These are phyloP conservation scores for Harrya chromipes DNA, from an alignment of 768 basidiomycete genomes.

Conservation along the genomic window DNA sequence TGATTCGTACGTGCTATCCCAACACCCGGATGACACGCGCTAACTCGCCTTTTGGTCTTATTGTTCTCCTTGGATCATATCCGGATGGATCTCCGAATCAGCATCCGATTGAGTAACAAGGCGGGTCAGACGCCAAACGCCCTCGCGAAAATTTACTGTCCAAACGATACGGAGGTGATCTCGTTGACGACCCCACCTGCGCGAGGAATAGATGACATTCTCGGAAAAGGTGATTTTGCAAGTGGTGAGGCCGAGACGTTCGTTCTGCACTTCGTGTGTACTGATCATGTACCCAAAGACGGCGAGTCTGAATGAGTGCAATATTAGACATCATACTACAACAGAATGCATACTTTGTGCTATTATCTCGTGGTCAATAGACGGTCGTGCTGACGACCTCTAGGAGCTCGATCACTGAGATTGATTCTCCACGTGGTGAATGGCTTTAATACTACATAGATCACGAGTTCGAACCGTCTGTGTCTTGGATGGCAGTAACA, in stretches of 20 bases:
- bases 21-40: background rate
- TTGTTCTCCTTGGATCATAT: too few relatives aligned
- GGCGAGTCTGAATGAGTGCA: conserved; percentile 1
- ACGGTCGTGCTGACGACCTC: too few relatives aligned
- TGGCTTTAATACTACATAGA: too few relatives aligned
- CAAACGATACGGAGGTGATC: conserved; percentile 13
- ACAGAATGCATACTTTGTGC: too few relatives aligned
- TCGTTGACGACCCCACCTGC: conserved; percentile 20
- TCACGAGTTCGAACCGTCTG: too few relatives aligned
- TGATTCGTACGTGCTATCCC: conserved; percentile 19
- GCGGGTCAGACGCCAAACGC: conserved; percentile 26
- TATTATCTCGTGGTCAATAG: too few relatives aligned
- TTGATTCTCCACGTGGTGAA: too few relatives aligned
- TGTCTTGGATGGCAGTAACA: too few relatives aligned
- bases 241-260: conserved; percentile 7
- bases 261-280: background rate
- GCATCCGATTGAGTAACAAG: conserved; percentile 25
- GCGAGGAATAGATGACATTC: conserved; percentile 8
- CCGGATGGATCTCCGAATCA: background rate
- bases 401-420: too few relatives aligned
- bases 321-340: background rate
- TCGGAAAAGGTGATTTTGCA: conserved; percentile 18
- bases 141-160: conserved; percentile 20
- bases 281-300: conserved; percentile 5
- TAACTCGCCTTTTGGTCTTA: background rate